Evolutionary conservation across 164 flowering plant genomes (phyloP).

Genomic region (Stephania japonica): DNA sequence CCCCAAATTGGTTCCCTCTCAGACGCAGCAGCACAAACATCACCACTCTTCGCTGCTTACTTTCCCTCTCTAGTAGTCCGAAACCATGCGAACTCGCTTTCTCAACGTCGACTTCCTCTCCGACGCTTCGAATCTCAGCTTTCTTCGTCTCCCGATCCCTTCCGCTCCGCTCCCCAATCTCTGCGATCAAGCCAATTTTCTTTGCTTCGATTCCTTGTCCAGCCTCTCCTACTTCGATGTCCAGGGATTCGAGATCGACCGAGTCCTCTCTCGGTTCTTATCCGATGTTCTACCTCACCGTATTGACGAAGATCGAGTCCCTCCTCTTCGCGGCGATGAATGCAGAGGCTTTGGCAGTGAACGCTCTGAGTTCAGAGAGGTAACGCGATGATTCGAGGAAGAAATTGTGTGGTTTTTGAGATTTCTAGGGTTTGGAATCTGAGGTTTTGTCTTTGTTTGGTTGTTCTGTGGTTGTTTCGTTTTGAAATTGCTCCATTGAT

Average conservation of each 20-base stretch:
- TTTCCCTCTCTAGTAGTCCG: too few species aligned
- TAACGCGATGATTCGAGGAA: not conserved
- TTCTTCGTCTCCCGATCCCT: constrained; percentile 43
- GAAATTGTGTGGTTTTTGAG: too few species aligned
- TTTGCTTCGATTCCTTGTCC: constrained; percentile 22
- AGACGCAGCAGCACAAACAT: too few species aligned
- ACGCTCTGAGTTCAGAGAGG: not conserved
- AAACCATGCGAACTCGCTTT: constrained; percentile 70
- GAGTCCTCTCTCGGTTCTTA: constrained; percentile 51
- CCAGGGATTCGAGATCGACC: constrained; percentile 33
- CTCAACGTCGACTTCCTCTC: constrained; percentile 47
- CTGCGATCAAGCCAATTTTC: constrained; percentile 17
- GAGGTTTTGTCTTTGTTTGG: not conserved
- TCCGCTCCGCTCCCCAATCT: constrained; percentile 24
- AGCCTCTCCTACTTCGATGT: constrained; percentile 21
- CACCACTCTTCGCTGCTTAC: too few species aligned
- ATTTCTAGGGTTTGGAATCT: too few species aligned
- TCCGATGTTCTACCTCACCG: constrained; percentile 46
- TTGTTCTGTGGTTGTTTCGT: not conserved
- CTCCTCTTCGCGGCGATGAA: not conserved
- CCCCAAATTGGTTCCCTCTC: too few species aligned
- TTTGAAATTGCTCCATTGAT: not conserved
- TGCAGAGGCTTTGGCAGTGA: not conserved
- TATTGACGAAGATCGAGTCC: constrained; percentile 13
- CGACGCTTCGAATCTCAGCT: constrained; percentile 19